Evolutionary conservation across 371 early-diverging fungal genomes (phyloP).

Genomic region (Lichtheimia corymbifera): DNA sequence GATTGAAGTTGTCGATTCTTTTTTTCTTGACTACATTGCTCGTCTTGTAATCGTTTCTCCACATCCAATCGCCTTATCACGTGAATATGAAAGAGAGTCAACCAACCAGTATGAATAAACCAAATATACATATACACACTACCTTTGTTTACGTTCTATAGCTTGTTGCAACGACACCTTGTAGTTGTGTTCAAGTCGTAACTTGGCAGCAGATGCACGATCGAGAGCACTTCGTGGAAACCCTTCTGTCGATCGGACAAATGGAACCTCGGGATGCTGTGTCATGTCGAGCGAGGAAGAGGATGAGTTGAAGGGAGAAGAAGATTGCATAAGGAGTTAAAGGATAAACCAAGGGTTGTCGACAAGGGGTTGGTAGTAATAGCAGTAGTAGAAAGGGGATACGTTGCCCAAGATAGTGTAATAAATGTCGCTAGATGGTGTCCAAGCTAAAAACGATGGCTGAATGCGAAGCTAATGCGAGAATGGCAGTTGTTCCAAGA

Average conservation of each 20-base stretch:
- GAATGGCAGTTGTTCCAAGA: too few relatives aligned
- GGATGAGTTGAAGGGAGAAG: constrained; percentile 2
- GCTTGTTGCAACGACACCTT: constrained; percentile 84
- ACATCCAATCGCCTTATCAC: constrained; percentile 71
- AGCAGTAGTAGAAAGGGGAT: too few relatives aligned
- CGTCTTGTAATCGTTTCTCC: constrained; percentile 73
- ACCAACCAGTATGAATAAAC: background rate
- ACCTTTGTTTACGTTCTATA: constrained; percentile 86
- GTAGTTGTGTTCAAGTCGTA: constrained; percentile 88
- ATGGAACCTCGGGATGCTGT: constrained; percentile 28
- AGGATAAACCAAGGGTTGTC: too few relatives aligned
- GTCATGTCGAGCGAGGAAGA: constrained; percentile 11
- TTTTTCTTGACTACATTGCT: constrained; percentile 85
- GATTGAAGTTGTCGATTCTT: constrained; percentile 79
- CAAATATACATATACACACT: constrained; percentile 1
- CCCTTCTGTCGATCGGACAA: constrained; percentile 63
- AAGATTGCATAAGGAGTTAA: background rate
- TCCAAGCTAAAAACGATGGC: too few relatives aligned
- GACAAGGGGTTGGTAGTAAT: too few relatives aligned
- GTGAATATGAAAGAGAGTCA: background rate
- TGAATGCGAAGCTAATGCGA: too few relatives aligned
- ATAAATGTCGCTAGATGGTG: too few relatives aligned
- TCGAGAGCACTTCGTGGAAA: constrained; percentile 80
- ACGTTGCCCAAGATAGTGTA: background rate
- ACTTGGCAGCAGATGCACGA: constrained; percentile 83